Evolutionary conservation across 176 grass and related monocot genomes (phyloP), one percentile per base, ranked within the genome.

Genomic region (Phoenix roebelenii): DNA sequence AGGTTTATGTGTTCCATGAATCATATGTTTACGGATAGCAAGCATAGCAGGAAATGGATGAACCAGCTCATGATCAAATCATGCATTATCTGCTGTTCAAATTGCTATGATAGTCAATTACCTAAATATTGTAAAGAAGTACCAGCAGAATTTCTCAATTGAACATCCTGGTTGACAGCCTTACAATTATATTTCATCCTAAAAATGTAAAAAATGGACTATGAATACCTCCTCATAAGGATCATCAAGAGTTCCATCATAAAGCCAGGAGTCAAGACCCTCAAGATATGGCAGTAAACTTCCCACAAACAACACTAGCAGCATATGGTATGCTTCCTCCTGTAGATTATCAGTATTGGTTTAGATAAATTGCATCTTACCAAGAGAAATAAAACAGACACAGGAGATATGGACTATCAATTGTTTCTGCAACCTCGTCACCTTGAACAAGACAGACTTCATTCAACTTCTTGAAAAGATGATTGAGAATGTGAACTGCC

Each of bases 181-280:
- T 58, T 58, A 20, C 55, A 64, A 24, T 51, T 57, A 72, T 24
- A 52, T 52, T 67, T 44, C 28, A 58, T 48, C 7, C 30, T 15
- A 1, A 50, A 61, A 57, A 61, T 24, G 24, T 66, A 23, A 15
- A 20, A 61, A 23, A 48, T 59, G 26, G 52, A 74, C 19, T 22
- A 59, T 72, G 24, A 65, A 55, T 82, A 96, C 91, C 92, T 96
- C 92, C 76, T 85, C 72, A 77, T 82, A 90, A 69, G 92, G 83
- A 53, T 96, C 92, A 82, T 90, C 80, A 84, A 96, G 86, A 82
- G 90, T 90, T 52, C 92, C 87, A 66, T 96, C 83, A 77, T 96
- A 96, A 61, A 96, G 72, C 91, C 91, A 96, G 65, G 92, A 96
- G 79, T 96, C 86, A 62, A 96, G 77, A 30, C 76, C 79, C 29